Conservation (phyloP, 352 stramenopile genomes). For the Phytophthora tubulina region DNA sequence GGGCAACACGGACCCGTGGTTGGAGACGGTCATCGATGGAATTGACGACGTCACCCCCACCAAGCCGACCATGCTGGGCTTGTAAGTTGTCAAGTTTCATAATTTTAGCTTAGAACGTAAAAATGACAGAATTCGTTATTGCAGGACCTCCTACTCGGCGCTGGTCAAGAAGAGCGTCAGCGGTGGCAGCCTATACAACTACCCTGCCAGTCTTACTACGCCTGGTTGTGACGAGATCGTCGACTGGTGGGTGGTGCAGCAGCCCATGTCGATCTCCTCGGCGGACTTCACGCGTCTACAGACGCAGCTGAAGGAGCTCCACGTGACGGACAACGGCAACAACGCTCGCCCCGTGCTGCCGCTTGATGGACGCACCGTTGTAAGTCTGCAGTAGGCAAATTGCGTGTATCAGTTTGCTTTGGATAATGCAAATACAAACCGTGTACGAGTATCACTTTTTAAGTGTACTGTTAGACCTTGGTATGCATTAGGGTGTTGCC, state of each 20-base stretch:
- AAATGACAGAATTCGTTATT: slow-evolving; percentile 6
- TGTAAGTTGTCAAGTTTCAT: slow-evolving; percentile 26
- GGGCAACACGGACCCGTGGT: slow-evolving; percentile 40
- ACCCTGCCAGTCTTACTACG: slow-evolving; percentile 64
- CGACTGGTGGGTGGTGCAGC: slow-evolving; percentile 66
- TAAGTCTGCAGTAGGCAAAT: slow-evolving; percentile 9
- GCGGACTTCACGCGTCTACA: slow-evolving; percentile 40
- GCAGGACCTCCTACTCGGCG: slow-evolving; percentile 49
- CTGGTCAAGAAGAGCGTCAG: slow-evolving; percentile 48
- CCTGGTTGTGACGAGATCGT: slow-evolving; percentile 57
- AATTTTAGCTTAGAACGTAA: background rate
- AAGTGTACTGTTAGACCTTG: too few relatives aligned
- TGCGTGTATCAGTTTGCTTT: too few relatives aligned
- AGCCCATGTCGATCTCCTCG: slow-evolving; percentile 44
- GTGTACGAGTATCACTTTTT: too few relatives aligned
- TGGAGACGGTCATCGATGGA: slow-evolving; percentile 44
- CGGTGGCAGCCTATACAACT: slow-evolving; percentile 50
- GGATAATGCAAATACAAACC: too few relatives aligned
- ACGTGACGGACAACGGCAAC: slow-evolving; percentile 38
- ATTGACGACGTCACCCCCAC: slow-evolving; percentile 36
- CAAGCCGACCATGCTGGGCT: slow-evolving; percentile 12
- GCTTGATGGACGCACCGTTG: slow-evolving; percentile 41
- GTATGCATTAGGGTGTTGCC: too few relatives aligned
- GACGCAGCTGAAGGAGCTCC: slow-evolving; percentile 26
- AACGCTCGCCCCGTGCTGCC: slow-evolving; percentile 26